Evolutionary conservation across 768 basidiomycete genomes (phyloP), one percentile per base, ranked within the genome.

Genomic region (Vararia minispora): DNA sequence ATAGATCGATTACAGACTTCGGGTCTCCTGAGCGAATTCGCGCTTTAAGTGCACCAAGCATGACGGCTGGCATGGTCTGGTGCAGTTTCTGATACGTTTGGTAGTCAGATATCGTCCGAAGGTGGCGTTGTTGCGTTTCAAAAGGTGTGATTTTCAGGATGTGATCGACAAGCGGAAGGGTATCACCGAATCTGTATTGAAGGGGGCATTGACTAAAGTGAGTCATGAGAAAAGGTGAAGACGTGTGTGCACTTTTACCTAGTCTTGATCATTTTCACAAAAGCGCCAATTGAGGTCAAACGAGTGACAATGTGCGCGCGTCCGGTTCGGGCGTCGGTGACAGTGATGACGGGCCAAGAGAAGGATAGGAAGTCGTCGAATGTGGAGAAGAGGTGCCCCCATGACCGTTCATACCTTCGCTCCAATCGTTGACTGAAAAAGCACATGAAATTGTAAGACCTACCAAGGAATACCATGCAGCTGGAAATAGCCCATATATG

Each of bases 201-300:
- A 40, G 14, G 29, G n/a, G 26, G 20, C 35, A 12, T 11, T 9
- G 17, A 20, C 11, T n/a, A 24, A 18, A 17, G 28, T 18, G 26
- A 32, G 26, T 18, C n/a, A n/a, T n/a, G n/a, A n/a, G n/a, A n/a
- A 28, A 21, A 34, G 20, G 17, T 18, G 28, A 28, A 32, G 32
- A 37, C 13, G 20, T 7, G 18, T 13, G 22, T 35, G 21, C n/a
- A 26, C n/a, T 9, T 41, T 13, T 44, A 76, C 81, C 84, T 71
- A 2, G 80, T 83, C 60, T 83, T 83, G 50, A 89, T 76, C 85
- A 88, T 89, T 60, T 79, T 83, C 33, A 85, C 57, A 49, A 89
- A 89, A 1, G 82, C 76, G 4, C 71, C 69, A 33, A 89, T 66
- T 23, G 79, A 79, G 3, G 66, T 76, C 44, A 75, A 58, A 33